A percentile compares a stretch with the other conserved stretches of the same genome.
These are phyloP conservation scores for Sclerotinia nivalis DNA, from an alignment of 2,329 filamentous ascomycete genomes.

Conservation along the genomic window DNA sequence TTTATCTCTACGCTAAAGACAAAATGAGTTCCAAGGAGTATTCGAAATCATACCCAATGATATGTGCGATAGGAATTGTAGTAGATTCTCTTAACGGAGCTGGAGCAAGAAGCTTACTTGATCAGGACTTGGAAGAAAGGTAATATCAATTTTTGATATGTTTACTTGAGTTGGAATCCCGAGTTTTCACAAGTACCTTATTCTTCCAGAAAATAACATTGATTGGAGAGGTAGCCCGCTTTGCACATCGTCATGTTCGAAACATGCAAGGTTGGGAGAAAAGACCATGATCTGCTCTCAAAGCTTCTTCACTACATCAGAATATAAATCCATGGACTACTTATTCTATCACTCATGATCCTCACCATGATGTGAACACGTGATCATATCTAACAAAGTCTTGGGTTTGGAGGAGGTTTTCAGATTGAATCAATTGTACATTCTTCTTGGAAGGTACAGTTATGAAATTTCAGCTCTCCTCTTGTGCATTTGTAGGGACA, in stretches of 20 bases:
- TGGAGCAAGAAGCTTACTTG: not conserved
- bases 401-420: no score
- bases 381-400: not conserved
- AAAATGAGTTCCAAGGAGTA: not conserved
- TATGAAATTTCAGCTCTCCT: not conserved
- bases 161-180: not conserved
- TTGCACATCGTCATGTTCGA: not conserved
- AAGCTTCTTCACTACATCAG: not conserved
- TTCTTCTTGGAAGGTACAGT: not conserved
- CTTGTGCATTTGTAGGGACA: not conserved
- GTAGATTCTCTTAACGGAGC: not conserved
- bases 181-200: not conserved
- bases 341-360: not conserved
- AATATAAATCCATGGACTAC: not conserved
- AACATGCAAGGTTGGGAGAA: not conserved
- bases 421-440: not conserved
- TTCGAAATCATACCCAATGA: not conserved
- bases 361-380: no score
- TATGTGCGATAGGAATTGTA: no score
- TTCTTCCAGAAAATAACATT: not conserved
- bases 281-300: not conserved
- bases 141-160: not conserved
- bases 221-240: not conserved
- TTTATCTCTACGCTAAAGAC: not conserved
- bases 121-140: not conserved